Base-by-base conservation (phyloP, 2,329 filamentous ascomycete genomes). In the Trichoderma sp. region DNA sequence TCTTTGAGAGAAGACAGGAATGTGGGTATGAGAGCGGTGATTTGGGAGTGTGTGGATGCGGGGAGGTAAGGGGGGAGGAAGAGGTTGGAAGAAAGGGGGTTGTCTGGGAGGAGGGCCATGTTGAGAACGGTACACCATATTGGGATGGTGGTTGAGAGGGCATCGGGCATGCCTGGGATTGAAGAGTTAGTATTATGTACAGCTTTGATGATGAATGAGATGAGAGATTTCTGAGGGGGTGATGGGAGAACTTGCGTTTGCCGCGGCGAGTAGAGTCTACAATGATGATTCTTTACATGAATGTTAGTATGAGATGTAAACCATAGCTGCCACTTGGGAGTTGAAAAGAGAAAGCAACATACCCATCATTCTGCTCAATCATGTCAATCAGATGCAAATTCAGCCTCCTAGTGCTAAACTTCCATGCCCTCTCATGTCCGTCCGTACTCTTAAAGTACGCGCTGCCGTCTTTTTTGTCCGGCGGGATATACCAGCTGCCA, bases 391-490 rank as follows among this genome's bases (percentile, higher is more conserved):
- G 79, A 74, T 97, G 93, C 76, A 97, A 79, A 79, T 99, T 99
- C 77, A 98, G 82, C 74, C 96, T 86, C 74, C 96, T 85, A 26
- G 91, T 88, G 81, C 93, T 97, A 79, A 98, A 97, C 73, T 91
- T 88, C 96, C 96, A 99, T 78, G 97, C 91, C 9, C 93, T 91
- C 67, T 91, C 90, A 80, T 99, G 96, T 1, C 96, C 96, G 82
- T 99, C 96, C 2, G 96, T 99, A 82, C 93, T 97, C 85, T 99
- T 99, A 83, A 98, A 99, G 82, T 98, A 99, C 36, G 92, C 93
- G 74, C 92, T 94, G 36, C 88, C 92, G 1, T 79, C 82, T 81
- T 95, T 96, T 30, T 78, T 77, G 8, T 80, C 80, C 0, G 91
- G 91, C 39, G 85, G 82, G 30, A 98, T 92, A 80, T 98, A 98